Conservation (phyloP, 228 moss, liverwort and hornwort species). For the Sphagnum fallax region DNA sequence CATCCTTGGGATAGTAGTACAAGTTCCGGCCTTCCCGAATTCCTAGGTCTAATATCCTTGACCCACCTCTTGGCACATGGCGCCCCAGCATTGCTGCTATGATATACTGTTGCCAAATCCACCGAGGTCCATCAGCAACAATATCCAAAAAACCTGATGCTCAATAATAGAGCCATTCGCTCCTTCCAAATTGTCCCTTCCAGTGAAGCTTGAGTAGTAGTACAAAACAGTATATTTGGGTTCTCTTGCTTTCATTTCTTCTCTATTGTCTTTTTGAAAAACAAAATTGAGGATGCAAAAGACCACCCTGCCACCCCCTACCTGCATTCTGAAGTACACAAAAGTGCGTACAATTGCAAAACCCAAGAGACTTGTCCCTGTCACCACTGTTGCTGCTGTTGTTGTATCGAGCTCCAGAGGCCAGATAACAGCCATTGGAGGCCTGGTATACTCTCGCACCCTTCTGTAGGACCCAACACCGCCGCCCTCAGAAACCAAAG, state of each 20-base stretch:
- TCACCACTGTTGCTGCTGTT: slow-evolving; percentile 29
- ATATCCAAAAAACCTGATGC: slow-evolving; percentile 2
- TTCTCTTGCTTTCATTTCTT: neutral
- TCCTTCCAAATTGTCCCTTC: neutral
- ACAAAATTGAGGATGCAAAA: too few species aligned
- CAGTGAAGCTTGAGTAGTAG: neutral
- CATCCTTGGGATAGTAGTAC: slow-evolving; percentile 88
- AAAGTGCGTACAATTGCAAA: slow-evolving; percentile 58
- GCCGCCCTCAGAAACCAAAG: neutral
- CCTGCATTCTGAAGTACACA: slow-evolving; percentile 86
- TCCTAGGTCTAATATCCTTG: slow-evolving; percentile 71
- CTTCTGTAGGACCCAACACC: slow-evolving; percentile 22
- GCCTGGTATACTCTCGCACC: slow-evolving; percentile 16
- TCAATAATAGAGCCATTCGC: slow-evolving; percentile 1
- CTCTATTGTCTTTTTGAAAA: too few species aligned
- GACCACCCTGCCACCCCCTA: slow-evolving; percentile 15
- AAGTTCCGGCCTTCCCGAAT: slow-evolving; percentile 92
- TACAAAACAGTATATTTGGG: neutral
- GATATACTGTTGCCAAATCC: slow-evolving; percentile 60
- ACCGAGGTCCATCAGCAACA: too few species aligned
- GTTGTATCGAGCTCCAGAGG: slow-evolving; percentile 28
- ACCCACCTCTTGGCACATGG: slow-evolving; percentile 89
- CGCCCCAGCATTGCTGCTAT: slow-evolving; percentile 87
- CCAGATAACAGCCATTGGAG: slow-evolving; percentile 17
- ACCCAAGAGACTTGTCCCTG: slow-evolving; percentile 42